A percentile compares a stretch with the other conserved stretches of the same genome.
Conservation (phyloP, 2,329 filamentous ascomycete genomes). For the Zymoseptoria pseudotritici region DNA sequence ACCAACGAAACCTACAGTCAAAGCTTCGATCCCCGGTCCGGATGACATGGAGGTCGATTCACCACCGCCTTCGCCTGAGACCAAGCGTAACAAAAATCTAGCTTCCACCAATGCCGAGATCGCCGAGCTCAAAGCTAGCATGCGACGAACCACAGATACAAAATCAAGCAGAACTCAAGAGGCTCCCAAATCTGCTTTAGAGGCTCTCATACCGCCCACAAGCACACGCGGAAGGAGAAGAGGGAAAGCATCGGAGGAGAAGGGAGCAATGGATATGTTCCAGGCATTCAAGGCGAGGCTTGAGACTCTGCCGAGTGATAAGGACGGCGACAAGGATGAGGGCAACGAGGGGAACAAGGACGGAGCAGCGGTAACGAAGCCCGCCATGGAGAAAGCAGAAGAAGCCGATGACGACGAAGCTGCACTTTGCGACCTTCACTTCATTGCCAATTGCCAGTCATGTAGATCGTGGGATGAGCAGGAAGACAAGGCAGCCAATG, state of each 20-base stretch:
- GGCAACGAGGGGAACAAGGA: neutral
- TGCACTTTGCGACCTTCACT: slow-evolving; percentile 82
- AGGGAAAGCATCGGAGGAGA: slow-evolving; percentile 44
- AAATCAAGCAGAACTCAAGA: slow-evolving; percentile 38
- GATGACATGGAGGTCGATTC: slow-evolving; percentile 13
- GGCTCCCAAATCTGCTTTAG: slow-evolving; percentile 60
- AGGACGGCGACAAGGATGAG: slow-evolving; percentile 1
- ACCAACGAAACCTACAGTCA: neutral
- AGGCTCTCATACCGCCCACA: slow-evolving; percentile 66
- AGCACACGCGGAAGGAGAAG: slow-evolving; percentile 65
- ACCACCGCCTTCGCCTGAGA: slow-evolving; percentile 15
- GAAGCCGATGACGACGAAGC: slow-evolving; percentile 58
- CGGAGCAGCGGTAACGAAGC: neutral
- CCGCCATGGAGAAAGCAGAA: slow-evolving; percentile 16
- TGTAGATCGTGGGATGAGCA: slow-evolving; percentile 76
- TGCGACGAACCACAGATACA: slow-evolving; percentile 54
- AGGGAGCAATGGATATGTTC: slow-evolving; percentile 60
- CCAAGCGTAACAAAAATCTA: slow-evolving; percentile 30
- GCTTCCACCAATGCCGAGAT: slow-evolving; percentile 74
- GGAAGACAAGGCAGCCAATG: slow-evolving; percentile 46
- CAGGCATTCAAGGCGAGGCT: slow-evolving; percentile 75
- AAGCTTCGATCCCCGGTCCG: neutral
- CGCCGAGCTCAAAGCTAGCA: slow-evolving; percentile 70
- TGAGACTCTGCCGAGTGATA: slow-evolving; percentile 36
- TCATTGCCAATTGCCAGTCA: slow-evolving; percentile 90